Conservation (phyloP, 2,329 filamentous ascomycete genomes). For the Fusarium luffae region DNA sequence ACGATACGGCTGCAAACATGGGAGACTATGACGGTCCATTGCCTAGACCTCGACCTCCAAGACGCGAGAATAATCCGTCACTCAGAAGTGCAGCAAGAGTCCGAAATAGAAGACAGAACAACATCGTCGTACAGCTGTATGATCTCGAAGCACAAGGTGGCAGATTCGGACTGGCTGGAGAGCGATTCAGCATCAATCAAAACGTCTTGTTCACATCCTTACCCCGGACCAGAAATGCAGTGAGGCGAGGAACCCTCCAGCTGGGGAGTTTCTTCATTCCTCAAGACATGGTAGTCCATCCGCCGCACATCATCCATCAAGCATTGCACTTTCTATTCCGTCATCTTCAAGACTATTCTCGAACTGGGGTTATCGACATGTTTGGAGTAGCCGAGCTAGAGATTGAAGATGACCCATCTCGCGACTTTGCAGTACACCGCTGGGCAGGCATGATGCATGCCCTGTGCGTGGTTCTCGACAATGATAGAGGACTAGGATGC, state of each 20-base stretch:
- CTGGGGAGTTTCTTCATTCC: slow-evolving; percentile 25
- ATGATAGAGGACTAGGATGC: slow-evolving; percentile 44
- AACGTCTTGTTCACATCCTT: slow-evolving; percentile 18
- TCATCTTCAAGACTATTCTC: slow-evolving; percentile 27
- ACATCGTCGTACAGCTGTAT: slow-evolving; percentile 21
- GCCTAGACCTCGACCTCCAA: neutral
- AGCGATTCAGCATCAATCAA: slow-evolving; percentile 23
- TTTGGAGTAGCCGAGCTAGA: slow-evolving; percentile 25
- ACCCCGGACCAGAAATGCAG: slow-evolving; percentile 24
- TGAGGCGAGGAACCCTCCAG: slow-evolving; percentile 24
- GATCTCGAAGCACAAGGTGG: slow-evolving; percentile 5
- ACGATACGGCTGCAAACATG: neutral
- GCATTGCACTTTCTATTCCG: slow-evolving; percentile 36
- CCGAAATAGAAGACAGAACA: slow-evolving; percentile 14
- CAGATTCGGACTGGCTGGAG: slow-evolving; percentile 11
- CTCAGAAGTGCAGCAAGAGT: neutral
- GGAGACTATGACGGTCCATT: neutral
- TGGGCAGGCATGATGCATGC: slow-evolving; percentile 37
- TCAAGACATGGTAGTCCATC: slow-evolving; percentile 1
- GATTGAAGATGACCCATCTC: slow-evolving; percentile 11
- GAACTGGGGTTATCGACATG: slow-evolving; percentile 29
- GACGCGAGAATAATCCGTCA: neutral
- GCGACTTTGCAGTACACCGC: neutral
- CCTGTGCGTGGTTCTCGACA: slow-evolving; percentile 46
- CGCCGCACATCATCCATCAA: slow-evolving; percentile 11